phyloP scores from a whole-genome alignment of 1,139 yeast species.

The Petasospora rhodanensis region DNA sequence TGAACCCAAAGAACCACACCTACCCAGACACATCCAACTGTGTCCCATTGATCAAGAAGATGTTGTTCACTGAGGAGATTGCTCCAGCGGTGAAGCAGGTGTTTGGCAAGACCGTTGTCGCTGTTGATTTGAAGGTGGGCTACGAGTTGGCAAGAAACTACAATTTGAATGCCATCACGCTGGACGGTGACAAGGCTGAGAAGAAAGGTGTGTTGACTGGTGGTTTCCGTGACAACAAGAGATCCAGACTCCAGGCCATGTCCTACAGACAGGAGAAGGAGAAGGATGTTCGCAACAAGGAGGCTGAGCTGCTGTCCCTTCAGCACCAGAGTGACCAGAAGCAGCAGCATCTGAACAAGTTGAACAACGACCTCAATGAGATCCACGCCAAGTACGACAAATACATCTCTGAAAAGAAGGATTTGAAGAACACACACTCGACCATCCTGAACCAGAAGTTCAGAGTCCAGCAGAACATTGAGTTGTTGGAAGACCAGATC shows the following conservation, averaged over 20 bases:
- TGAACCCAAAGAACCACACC: constrained; percentile 36
- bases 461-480: constrained; percentile 40
- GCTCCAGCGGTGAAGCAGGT: constrained; percentile 70
- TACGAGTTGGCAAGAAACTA: constrained; percentile 59
- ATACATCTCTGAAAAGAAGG: constrained; percentile 39
- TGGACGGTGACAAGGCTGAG: constrained; percentile 90
- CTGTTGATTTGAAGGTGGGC: constrained; percentile 66
- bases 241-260: constrained; percentile 68
- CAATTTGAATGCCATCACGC: constrained; percentile 72
- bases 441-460: constrained; percentile 38
- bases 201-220: constrained; percentile 83
- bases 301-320: constrained; percentile 34
- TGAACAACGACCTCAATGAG: constrained; percentile 45
- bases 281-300: constrained; percentile 39
- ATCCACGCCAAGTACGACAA: constrained; percentile 40
- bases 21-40: constrained; percentile 53
- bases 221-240: constrained; percentile 72
- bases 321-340: constrained; percentile 34
- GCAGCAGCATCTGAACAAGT: constrained; percentile 41
- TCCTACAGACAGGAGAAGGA: constrained; percentile 50
- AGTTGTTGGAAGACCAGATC: constrained; percentile 29
- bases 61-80: constrained; percentile 53
- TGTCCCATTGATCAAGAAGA: constrained; percentile 72
- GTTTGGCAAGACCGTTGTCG: constrained; percentile 78
- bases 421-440: constrained; percentile 39